Base-by-base conservation (phyloP, 2,329 filamentous ascomycete species). In the Xylaria sp. region DNA sequence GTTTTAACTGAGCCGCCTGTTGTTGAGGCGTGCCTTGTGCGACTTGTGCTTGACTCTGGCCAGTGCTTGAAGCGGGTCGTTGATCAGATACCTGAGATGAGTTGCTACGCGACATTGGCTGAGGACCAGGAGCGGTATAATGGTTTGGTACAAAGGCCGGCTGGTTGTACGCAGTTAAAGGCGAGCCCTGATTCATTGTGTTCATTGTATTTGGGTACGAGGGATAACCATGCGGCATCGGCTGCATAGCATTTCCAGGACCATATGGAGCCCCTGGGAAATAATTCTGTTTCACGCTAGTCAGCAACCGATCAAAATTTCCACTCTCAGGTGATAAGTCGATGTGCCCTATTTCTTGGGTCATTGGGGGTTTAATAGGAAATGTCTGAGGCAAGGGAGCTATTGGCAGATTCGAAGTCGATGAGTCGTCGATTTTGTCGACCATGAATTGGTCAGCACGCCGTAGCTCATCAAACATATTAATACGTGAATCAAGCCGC, bases 41-140 rank as follows among this genome's bases (percentile, higher is more conserved):
- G 67, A 83, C 85, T 78, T 80, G 89, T 76, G 89, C 83, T 80
- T 90, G 79, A 81, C 82, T 81, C 78, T 88, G 92, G 82, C 78
- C 89, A 79, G 84, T 92, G 81, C 93, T 92, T 30, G 90, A 85
- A 45, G 86, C 86, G 75, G 81, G 85, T 56, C 88, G 83, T 75
- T 90, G 69, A 51, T 70, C 87, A n/a, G 92, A 92, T 64, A 92
- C 86, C 79, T 96, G 92, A 1, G 93, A 97, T 1, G 92, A 73
- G 19, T 69, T 88, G 69, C 89, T 94, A 74, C 94, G 91, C 1
- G 94, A 96, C 91, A 97, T 94, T 83, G 90, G 86, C 78, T 91
- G 87, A 69, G 88, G 74, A 45, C 77, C 76, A 51, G 76, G 76
- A 34, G 76, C 74, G n/a, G 69, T 74, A 57, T 79, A 79, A 76